phyloP scores from a whole-genome alignment of 163 green algal genomes.

The Chlorella variabilis region DNA sequence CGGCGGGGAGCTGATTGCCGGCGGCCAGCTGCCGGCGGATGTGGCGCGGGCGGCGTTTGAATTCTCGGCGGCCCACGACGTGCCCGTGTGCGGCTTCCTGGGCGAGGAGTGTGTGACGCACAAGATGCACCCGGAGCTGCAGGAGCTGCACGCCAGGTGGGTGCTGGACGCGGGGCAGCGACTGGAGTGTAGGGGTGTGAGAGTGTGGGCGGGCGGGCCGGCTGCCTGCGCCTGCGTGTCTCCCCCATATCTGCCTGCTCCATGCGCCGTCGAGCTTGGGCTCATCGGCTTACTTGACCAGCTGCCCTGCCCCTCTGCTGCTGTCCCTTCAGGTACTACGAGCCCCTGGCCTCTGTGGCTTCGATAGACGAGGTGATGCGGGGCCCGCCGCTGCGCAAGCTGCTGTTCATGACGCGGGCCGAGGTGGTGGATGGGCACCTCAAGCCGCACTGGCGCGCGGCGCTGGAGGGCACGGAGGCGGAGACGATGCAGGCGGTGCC shows the following conservation, averaged over 20 bases:
- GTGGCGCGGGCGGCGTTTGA: constrained; percentile 72
- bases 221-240: no score
- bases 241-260: not conserved
- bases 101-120: constrained; percentile 89
- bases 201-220: constrained; percentile 54
- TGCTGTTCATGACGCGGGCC: constrained; percentile 89
- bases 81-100: constrained; percentile 82
- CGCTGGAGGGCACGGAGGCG: constrained; percentile 43
- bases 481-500: constrained; percentile 83
- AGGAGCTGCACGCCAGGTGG: constrained; percentile 74
- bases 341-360: constrained; percentile 79
- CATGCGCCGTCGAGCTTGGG: no score
- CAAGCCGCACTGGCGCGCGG: constrained; percentile 55
- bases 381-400: constrained; percentile 80
- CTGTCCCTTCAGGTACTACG: constrained; percentile 79
- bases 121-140: constrained; percentile 69
- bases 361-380: constrained; percentile 55
- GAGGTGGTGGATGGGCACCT: constrained; percentile 48
- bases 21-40: constrained; percentile 49
- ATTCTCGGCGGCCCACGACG: constrained; percentile 45
- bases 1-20: constrained; percentile 66
- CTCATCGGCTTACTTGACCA: no score
- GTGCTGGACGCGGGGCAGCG: not conserved
- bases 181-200: not conserved
- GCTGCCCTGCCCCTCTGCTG: no score